These are phyloP conservation scores for Taphrina communis DNA, from an alignment of 1,139 yeast species.

Conservation along the genomic window DNA sequence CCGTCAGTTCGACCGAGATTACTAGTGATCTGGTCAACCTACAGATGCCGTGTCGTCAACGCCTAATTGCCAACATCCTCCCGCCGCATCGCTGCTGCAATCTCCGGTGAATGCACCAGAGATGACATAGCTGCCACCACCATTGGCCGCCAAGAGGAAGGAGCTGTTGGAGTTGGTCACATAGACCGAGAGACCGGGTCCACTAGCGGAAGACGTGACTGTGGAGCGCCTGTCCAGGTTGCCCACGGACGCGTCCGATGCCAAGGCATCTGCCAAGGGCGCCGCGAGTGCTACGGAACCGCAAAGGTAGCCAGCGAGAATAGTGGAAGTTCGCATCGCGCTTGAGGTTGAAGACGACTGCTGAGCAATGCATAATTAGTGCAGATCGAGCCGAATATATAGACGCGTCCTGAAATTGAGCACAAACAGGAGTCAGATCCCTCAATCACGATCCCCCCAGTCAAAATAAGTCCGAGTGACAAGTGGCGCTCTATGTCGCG, in stretches of 20 bases:
- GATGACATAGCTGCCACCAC: constrained; percentile 7
- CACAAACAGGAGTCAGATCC: neutral
- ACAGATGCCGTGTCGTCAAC: constrained; percentile 3
- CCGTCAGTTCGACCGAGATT: neutral
- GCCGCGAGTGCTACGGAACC: neutral
- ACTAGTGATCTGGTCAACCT: neutral
- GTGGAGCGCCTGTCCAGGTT: neutral
- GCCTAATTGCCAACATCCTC: constrained; percentile 2
- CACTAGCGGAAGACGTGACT: neutral
- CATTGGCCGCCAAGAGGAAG: constrained; percentile 9
- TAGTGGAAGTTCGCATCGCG: neutral
- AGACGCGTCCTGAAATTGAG: neutral
- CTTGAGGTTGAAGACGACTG: neutral
- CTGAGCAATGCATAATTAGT: neutral
- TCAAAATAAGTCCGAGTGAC: neutral
- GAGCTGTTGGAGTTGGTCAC: constrained; percentile 7
- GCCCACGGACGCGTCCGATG: neutral
- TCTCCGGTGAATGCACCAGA: constrained; percentile 16
- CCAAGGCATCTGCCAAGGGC: neutral
- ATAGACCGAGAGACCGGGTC: constrained; percentile 14
- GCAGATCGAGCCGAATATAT: neutral
- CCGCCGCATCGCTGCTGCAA: constrained; percentile 3
- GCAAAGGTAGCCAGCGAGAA: constrained; percentile 3
- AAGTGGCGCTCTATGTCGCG: neutral
- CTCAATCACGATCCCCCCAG: too few species aligned